A percentile compares a stretch with the other conserved stretches of the same genome.
Conservation (phyloP, 2,329 filamentous ascomycete species). For the Cadophora malorum region DNA sequence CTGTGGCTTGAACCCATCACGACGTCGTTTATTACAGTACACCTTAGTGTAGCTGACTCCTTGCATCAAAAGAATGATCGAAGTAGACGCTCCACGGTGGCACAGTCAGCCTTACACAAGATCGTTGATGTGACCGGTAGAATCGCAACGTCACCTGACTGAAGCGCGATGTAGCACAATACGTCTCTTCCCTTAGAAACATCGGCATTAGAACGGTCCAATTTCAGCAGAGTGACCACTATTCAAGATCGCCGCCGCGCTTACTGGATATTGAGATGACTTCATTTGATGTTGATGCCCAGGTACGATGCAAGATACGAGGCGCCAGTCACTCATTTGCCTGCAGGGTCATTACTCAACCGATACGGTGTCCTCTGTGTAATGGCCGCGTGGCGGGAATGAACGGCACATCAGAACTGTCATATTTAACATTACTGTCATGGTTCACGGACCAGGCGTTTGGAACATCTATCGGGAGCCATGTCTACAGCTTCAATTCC, state of each 20-base stretch:
- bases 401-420: not conserved
- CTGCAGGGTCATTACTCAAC: not conserved
- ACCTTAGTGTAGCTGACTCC: not conserved
- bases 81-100: not conserved
- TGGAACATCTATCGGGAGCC: not conserved
- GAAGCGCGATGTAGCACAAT: not conserved
- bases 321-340: not conserved
- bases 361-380: not conserved
- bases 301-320: not conserved
- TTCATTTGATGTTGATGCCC: not conserved
- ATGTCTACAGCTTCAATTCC: not conserved
- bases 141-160: not conserved
- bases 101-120: not conserved
- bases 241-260: not conserved
- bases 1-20: not conserved
- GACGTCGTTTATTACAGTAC: no score
- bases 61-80: not conserved
- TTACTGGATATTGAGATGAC: not conserved
- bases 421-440: not conserved
- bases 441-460: not conserved
- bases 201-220: not conserved
- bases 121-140: not conserved
- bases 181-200: not conserved
- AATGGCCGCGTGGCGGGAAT: not conserved
- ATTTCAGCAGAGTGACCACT: not conserved